phyloP scores from a whole-genome alignment of 495 filamentous ascomycete species.

The Geoglossum glabrum region DNA sequence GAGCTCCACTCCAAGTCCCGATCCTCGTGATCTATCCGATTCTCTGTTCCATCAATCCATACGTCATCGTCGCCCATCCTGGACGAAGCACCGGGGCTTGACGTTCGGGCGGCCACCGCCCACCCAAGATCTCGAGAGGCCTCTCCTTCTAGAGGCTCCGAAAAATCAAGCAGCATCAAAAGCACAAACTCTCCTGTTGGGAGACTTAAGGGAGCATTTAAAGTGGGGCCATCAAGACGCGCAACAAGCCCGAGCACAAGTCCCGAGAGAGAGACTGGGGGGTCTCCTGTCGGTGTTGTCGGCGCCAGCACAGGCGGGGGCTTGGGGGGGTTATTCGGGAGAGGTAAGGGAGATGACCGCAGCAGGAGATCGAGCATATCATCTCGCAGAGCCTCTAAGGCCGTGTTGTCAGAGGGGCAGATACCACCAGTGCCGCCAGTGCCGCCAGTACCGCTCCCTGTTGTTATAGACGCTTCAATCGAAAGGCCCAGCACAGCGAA shows the following conservation, averaged over 20 bases:
- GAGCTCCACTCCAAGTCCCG: background rate
- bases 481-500: background rate
- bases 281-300: background rate
- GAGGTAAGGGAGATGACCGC: constrained; percentile 1
- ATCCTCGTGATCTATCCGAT: background rate
- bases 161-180: background rate
- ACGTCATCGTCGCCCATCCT: background rate
- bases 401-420: background rate
- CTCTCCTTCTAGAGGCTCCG: background rate
- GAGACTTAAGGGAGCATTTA: constrained; percentile 23
- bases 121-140: background rate
- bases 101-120: background rate
- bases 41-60: background rate
- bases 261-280: background rate
- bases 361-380: constrained; percentile 1
- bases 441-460: background rate
- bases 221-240: constrained; percentile 6
- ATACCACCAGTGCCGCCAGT: background rate
- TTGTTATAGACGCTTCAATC: background rate
- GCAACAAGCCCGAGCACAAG: constrained; percentile 1
- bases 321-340: background rate
- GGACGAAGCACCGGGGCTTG: background rate
- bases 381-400: constrained; percentile 1
- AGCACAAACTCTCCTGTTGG: constrained; percentile 19
- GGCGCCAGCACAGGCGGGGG: background rate